Evolutionary conservation across 805 yeast species (phyloP), one percentile per base, ranked within the genome.

Genomic region (Saccharomycopsis fodiens): DNA sequence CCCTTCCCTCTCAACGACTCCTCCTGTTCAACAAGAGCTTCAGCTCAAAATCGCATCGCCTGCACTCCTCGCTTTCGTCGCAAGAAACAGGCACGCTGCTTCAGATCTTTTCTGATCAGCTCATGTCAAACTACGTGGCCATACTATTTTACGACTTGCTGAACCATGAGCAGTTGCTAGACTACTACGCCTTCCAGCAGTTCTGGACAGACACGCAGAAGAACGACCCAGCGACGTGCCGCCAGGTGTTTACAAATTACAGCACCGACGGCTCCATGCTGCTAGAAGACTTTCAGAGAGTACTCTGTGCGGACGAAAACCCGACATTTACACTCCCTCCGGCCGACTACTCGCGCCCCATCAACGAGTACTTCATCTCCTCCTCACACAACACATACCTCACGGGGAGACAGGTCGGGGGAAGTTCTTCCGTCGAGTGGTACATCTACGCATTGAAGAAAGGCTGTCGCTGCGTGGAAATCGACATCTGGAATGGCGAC

Each of bases 361-460:
- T 93, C 31, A 85, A 78, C 57, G 91, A 89, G 55, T 93, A 94
- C 60, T 87, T 68, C 58, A 84, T 94, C 25, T 87, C 96, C 0
- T 86, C 97, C 0, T 88, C 97, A 0, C 99, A 93, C 61, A 93
- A 93, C 59, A 93, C 98, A 0, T 93, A 93, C 57, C 67, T 93
- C 2, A 63, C 79, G 22, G 98, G 98, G 0, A 70, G 93, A 32
- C 98, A 93, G 58, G 73, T 85, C 15, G 95, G 81, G 2, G 95
- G 93, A 17, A 79, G 76, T 2, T 82, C 96, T 0, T 86, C 97
- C 0, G 78, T 87, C 1, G 97, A 91, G 57, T 94, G 94, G 0
- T 93, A 93, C 55, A 79, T 87, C 15, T 75, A 83, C 42, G 93
- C 86, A 0, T 65, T 93, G 41, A 96, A 88, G 59, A 74, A 88